Percentiles rank a stretch among this genome's conserved stretches.
Conservation (phyloP, 805 yeast genomes). For the Yarrowia sp. region DNA sequence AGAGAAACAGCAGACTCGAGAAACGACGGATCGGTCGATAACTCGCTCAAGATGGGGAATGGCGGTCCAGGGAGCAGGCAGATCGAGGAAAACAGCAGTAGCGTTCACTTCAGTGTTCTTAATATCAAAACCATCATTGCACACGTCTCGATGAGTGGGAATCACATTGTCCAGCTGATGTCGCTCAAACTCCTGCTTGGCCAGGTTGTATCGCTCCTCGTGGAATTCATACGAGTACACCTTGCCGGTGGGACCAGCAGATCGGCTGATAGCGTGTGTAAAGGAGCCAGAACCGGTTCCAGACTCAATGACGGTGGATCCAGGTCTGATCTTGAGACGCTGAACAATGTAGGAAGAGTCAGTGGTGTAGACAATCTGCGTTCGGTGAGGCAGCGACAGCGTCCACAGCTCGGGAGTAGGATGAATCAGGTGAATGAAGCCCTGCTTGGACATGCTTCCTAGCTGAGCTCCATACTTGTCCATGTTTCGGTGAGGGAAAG, state of each 20-base stretch:
- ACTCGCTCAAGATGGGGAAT: conserved; percentile 74
- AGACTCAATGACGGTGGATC: conserved; percentile 87
- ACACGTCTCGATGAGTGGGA: conserved; percentile 90
- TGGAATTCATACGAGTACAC: conserved; percentile 92
- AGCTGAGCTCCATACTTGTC: conserved; percentile 87
- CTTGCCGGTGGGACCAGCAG: conserved; percentile 65
- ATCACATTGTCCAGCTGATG: conserved; percentile 71
- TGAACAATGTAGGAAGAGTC: conserved; percentile 92
- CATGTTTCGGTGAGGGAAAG: conserved; percentile 83
- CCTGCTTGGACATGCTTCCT: conserved; percentile 67
- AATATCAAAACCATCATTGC: conserved; percentile 80
- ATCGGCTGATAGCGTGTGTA: conserved; percentile 89
- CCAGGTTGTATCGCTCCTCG: conserved; percentile 80
- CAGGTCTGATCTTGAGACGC: conserved; percentile 73
- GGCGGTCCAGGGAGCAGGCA: conserved; percentile 98
- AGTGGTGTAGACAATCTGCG: conserved; percentile 96
- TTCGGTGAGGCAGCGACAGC: conserved; percentile 91
- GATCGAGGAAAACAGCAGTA: conserved; percentile 81
- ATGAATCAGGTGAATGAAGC: conserved; percentile 84
- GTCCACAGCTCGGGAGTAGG: conserved; percentile 98
- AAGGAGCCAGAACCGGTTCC: conserved; percentile 98
- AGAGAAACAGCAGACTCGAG: conserved; percentile 89
- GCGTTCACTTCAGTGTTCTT: conserved; percentile 56
- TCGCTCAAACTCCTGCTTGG: conserved; percentile 71
- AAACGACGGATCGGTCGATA: conserved; percentile 59